These are phyloP conservation scores for Crotalaria pallida DNA, from an alignment of 306 rosid genomes.

Conservation along the genomic window DNA sequence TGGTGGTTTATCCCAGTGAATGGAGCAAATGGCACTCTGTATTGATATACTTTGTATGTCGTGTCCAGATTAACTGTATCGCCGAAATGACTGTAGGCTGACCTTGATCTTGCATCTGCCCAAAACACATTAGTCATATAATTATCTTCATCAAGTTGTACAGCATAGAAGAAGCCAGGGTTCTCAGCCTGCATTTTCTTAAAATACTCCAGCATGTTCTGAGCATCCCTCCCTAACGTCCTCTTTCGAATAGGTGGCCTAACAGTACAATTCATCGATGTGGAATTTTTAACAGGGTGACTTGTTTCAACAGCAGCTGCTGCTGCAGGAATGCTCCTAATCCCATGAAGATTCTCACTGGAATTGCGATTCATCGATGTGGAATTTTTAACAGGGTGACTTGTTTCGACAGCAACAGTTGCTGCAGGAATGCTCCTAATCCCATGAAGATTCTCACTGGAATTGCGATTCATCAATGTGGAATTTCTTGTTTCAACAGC, in stretches of 20 bases:
- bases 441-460: neutral
- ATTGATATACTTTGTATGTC: slow-evolving; percentile 61
- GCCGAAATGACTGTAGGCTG: slow-evolving; percentile 85
- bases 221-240: slow-evolving; percentile 83
- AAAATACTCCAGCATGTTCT: slow-evolving; percentile 80
- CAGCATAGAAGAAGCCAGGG: slow-evolving; percentile 90
- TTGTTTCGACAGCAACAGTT: slow-evolving; percentile 34
- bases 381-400: slow-evolving; percentile 42
- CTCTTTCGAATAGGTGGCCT: slow-evolving; percentile 45
- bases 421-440: neutral
- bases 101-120: slow-evolving; percentile 88
- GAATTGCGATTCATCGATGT: slow-evolving; percentile 11
- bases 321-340: slow-evolving; percentile 35
- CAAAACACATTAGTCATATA: slow-evolving; percentile 78
- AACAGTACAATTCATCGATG: slow-evolving; percentile 35
- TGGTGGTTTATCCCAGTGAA: slow-evolving; percentile 92
- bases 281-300: slow-evolving; percentile 40
- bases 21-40: slow-evolving; percentile 75
- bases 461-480: slow-evolving; percentile 10
- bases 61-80: slow-evolving; percentile 78
- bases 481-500: neutral
- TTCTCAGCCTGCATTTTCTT: slow-evolving; percentile 94
- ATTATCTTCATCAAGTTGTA: slow-evolving; percentile 86
- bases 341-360: slow-evolving; percentile 42
- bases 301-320: slow-evolving; percentile 35